phyloP scores from a whole-genome alignment of 345 rosid species.

The Jatropha curcas region DNA sequence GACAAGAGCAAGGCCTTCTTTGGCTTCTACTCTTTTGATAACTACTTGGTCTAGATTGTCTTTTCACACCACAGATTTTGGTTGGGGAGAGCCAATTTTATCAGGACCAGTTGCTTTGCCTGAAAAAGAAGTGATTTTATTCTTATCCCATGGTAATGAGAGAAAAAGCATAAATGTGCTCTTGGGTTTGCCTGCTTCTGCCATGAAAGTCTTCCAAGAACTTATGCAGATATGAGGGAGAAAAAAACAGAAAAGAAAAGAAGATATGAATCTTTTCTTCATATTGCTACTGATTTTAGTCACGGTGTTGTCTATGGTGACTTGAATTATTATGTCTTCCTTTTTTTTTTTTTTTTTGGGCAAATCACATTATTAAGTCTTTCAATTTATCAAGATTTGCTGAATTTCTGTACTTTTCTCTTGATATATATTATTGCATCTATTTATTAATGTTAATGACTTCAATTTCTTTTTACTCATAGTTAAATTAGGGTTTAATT shows the following conservation, averaged over 20 bases:
- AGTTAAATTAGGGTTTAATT: no score
- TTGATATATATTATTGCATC: no score
- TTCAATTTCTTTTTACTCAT: no score
- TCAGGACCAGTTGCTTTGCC: conserved; percentile 91
- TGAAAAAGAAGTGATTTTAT: conserved; percentile 82
- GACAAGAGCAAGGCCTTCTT: conserved; percentile 79
- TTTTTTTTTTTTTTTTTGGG: no score
- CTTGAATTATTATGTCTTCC: neutral
- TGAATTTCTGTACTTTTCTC: no score
- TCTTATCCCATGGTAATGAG: conserved; percentile 79
- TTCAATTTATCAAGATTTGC: no score
- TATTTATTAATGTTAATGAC: no score
- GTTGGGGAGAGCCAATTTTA: conserved; percentile 86
- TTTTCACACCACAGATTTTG: conserved; percentile 78
- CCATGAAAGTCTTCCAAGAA: conserved; percentile 73
- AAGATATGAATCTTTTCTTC: no score
- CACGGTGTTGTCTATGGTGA: neutral
- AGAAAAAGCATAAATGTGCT: conserved; percentile 86
- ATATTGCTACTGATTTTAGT: neutral
- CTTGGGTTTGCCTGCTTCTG: conserved; percentile 75
- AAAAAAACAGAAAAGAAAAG: neutral
- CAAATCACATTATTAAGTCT: no score
- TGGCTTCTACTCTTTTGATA: conserved; percentile 76
- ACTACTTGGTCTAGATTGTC: conserved; percentile 89
- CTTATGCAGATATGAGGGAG: conserved; percentile 40